Base-by-base conservation (phyloP, 306 rosid species). In the Adenanthera pavonina region DNA sequence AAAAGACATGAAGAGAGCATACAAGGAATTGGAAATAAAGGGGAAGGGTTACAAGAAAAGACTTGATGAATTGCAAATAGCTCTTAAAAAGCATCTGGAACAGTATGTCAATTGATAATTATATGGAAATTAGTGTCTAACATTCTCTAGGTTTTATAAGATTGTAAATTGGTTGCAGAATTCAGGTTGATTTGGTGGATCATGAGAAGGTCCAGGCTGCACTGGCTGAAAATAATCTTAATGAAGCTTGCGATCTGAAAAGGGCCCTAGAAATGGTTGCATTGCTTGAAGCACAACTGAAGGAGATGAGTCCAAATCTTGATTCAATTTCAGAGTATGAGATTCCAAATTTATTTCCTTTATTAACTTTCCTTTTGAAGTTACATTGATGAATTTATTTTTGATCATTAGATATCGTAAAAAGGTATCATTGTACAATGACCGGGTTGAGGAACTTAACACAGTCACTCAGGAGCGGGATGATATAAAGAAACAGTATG, bases 271-370 rank as follows among this genome's bases (percentile, higher is more conserved):
- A 92, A 89, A 88, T 86, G 91, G 96, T 92, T 6, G 78, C 91
- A 1, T 75, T 93, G 78, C 80, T 93, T 72, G 99, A 95, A 88
- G 93, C 96, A 72, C 96, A 93, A 53, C 71, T 95, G 85, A 95
- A 95, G 86, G 98, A 93, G 85, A 92, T 95, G 97, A 95, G 85
- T 88, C 98, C 99, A 41, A 95, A 93, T 88, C 99, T 95, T 75
- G 99, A 95, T 87, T 93, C 98, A 40, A 93, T 95, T 38, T 86
- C 99, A 43, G 99, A 95, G 99, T 95, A 92, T 14, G 90, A 53
- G 76, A 43, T 49, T 44, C 64, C 82, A 30, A 72, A 16, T 85
- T 74, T 84, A 13, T 78, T 47, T 46, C 54, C 33, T 19, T 33
- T 33, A 11, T 67, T 46, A 44, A 57, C 38, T 80, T 61, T 61